phyloP scores from a whole-genome alignment of 1,139 yeast genomes.

The Geotrichum klebahnii region DNA sequence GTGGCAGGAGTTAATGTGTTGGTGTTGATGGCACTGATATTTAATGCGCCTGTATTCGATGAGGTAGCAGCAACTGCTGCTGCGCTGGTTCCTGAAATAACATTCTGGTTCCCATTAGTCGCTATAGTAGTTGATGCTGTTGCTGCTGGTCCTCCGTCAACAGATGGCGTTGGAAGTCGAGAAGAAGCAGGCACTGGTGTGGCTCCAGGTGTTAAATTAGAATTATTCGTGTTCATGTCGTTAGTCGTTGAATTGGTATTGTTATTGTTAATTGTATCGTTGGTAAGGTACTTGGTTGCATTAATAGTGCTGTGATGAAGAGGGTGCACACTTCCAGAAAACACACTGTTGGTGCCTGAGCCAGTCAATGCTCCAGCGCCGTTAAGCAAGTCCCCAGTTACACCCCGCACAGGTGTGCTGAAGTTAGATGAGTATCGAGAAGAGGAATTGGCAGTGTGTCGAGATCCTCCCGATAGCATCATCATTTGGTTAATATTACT shows the following conservation, averaged over 20 bases:
- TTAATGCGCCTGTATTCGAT: slow-evolving; percentile 13
- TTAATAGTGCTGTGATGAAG: slow-evolving; percentile 16
- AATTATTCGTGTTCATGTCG: neutral
- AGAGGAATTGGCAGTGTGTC: slow-evolving; percentile 22
- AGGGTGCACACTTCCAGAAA: slow-evolving; percentile 16
- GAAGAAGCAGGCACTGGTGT: neutral
- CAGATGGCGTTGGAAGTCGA: neutral
- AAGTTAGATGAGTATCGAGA: slow-evolving; percentile 11
- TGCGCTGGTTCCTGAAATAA: slow-evolving; percentile 17
- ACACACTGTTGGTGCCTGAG: slow-evolving; percentile 5
- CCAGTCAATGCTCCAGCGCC: neutral
- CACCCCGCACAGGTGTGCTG: slow-evolving; percentile 12
- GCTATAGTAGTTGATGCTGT: neutral
- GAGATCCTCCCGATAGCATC: slow-evolving; percentile 16
- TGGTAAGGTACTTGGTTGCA: slow-evolving; percentile 11
- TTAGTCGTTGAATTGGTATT: neutral
- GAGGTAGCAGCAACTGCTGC: slow-evolving; percentile 18
- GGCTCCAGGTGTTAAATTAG: neutral
- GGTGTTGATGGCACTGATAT: slow-evolving; percentile 19
- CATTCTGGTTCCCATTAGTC: neutral
- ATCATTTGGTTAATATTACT: slow-evolving; percentile 16
- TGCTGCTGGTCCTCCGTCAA: neutral
- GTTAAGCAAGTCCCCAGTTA: neutral
- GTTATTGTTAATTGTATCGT: slow-evolving; percentile 7
- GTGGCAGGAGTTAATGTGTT: slow-evolving; percentile 22